These are phyloP conservation scores for Backusella circina DNA, from an alignment of 192 early-diverging fungal genomes.

Conservation along the genomic window DNA sequence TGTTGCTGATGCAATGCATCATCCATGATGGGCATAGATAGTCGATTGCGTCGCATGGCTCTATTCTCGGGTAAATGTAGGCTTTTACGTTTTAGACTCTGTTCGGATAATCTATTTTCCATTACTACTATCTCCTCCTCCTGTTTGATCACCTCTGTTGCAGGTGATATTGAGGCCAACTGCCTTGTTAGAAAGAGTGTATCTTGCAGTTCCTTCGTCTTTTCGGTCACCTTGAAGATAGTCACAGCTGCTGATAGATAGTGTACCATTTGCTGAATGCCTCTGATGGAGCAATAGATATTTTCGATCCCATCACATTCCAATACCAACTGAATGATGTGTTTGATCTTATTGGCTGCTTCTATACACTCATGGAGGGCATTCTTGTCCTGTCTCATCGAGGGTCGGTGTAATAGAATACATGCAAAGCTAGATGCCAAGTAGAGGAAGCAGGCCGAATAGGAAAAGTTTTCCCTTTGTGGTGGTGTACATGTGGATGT, in stretches of 20 bases:
- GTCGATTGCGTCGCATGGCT: background rate
- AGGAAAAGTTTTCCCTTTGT: background rate
- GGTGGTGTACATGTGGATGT: background rate
- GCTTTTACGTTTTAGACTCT: background rate
- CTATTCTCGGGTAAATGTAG: constrained; percentile 2
- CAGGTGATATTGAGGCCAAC: constrained; percentile 5
- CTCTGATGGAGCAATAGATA: constrained; percentile 12
- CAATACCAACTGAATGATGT: background rate
- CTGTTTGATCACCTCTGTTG: background rate
- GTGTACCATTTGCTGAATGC: constrained; percentile 12
- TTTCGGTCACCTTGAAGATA: background rate
- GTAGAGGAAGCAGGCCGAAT: background rate
- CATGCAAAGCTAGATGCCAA: background rate
- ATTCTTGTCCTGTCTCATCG: too few relatives aligned
- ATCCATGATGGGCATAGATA: background rate
- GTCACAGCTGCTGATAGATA: constrained; percentile 11
- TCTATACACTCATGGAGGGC: background rate
- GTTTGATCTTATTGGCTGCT: background rate
- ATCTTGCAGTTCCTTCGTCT: background rate
- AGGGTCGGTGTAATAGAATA: constrained; percentile 5
- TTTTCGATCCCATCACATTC: constrained; percentile 11
- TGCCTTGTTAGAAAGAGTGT: background rate
- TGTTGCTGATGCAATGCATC: background rate
- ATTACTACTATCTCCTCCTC: background rate
- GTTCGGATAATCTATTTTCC: background rate